Evolutionary conservation across 2,329 filamentous ascomycete genomes (phyloP), one percentile per base, ranked within the genome.

Genomic region (Rhinocladiella mackenziei): DNA sequence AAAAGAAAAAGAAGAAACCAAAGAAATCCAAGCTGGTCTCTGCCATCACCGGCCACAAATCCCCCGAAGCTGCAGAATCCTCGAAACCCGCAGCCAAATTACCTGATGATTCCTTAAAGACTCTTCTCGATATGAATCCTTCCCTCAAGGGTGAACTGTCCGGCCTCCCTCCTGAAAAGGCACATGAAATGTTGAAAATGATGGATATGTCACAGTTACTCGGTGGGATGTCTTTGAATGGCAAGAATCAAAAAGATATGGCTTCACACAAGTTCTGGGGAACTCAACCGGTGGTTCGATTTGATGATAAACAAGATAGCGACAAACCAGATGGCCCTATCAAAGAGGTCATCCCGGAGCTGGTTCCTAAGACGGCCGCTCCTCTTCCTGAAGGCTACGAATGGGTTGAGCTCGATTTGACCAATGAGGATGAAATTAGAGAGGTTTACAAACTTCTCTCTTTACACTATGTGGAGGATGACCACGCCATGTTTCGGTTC

Each of bases 231-330:
- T 84, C 89, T 11, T 74, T 86, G 5, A 81, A 79, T 50, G 86
- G 85, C 43, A 94, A 92, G 75, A 94, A 94, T 60, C 83, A 81
- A 58, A 96, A 95, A 72, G 89, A 96, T 62, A 95, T 96, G 88
- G 89, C 84, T 5, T 86, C 83, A 46, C 96, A 97, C 76, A 96
- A 94, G 69, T 98, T 98, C 72, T 98, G 92, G 92, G 83, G 88
- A 65, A 98, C 92, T 34, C 92, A 98, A 66, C 92, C 92, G 1
- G 92, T 98, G 47, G 86, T 86, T 38, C 83, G 83, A 60, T 95
- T 97, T 61, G 68, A 72, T 39, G 70, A 74, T 72, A 82, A 63
- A 66, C 73, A 47, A 57, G 68, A 73, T 35, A 70, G 76, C 39
- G 68, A 73, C 47, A 70, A 75, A 52, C 73, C 81, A 52, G 89